Conservation (phyloP, 768 basidiomycete genomes). For the Amanita subjunquillea region DNA sequence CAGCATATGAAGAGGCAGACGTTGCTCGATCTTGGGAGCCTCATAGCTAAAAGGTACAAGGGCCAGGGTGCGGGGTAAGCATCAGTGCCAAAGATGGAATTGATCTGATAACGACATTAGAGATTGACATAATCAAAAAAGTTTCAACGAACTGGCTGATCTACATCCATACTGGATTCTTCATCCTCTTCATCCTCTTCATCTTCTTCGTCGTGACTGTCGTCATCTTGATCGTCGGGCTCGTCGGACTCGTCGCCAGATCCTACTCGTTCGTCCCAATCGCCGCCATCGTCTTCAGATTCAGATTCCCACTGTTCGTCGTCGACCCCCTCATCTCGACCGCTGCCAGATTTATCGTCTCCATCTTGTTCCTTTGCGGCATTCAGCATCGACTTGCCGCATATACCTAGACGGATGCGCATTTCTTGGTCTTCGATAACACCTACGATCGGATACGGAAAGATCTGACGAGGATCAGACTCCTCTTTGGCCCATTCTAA, state of each 20-base stretch:
- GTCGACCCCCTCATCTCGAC: not conserved
- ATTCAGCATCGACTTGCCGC: not conserved
- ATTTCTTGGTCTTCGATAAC: constrained; percentile 14
- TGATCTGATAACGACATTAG: not conserved
- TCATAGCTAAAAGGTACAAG: constrained; percentile 23
- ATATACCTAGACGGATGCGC: constrained; percentile 3
- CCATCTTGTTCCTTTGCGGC: not conserved
- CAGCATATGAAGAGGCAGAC: constrained; percentile 16
- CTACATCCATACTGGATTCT: not conserved
- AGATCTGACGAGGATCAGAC: constrained; percentile 20
- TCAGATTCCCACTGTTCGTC: not conserved
- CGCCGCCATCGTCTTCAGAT: not conserved
- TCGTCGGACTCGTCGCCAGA: too few species aligned
- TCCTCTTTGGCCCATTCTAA: constrained; percentile 25
- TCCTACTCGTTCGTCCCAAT: not conserved
- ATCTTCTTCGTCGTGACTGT: not conserved
- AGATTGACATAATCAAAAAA: not conserved
- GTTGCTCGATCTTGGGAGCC: constrained; percentile 13
- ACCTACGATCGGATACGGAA: constrained; percentile 17
- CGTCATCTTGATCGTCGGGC: not conserved
- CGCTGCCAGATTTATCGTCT: too few species aligned
- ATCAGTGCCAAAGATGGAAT: not conserved
- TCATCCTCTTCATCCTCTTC: not conserved
- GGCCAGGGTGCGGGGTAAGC: constrained; percentile 31
- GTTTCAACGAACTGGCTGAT: not conserved